Evolutionary conservation across 2,329 filamentous ascomycete species (phyloP).

Genomic region (Uncinocarpus reesii): DNA sequence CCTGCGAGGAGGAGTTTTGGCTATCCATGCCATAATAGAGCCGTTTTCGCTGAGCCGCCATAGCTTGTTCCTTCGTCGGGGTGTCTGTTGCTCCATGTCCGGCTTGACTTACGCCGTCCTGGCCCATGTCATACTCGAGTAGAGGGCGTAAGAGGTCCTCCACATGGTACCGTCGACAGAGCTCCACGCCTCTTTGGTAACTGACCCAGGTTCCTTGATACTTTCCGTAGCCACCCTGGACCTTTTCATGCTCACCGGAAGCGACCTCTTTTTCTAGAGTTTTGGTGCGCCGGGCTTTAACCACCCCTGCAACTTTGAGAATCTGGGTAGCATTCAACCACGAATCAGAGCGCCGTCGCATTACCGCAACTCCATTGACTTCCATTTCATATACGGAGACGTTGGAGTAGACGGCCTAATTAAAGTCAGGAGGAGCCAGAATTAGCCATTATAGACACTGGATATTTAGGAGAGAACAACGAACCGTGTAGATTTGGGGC

Average conservation of each 20-base stretch:
- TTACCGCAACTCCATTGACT: conserved; percentile 82
- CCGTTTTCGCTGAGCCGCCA: conserved; percentile 88
- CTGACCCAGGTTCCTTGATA: conserved; percentile 99
- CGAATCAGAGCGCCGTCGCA: conserved; percentile 88
- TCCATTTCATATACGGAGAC: conserved; percentile 99
- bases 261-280: conserved; percentile 97
- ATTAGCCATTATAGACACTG: background rate
- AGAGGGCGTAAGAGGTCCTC: conserved; percentile 40
- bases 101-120: conserved; percentile 52
- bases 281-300: conserved; percentile 95
- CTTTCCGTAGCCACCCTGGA: conserved; percentile 96
- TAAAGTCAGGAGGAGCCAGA: background rate
- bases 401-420: conserved; percentile 37
- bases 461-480: conserved; percentile 3
- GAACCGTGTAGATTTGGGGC: conserved; percentile 42
- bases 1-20: conserved; percentile 56
- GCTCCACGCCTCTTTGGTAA: conserved; percentile 81
- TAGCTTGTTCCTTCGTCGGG: conserved; percentile 95
- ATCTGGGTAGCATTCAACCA: conserved; percentile 99
- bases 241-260: conserved; percentile 93
- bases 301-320: conserved; percentile 90
- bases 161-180: conserved; percentile 64
- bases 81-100: conserved; percentile 75
- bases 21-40: conserved; percentile 73
- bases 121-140: conserved; percentile 41